phyloP scores from a whole-genome alignment of 2,329 filamentous ascomycete species.

The Emmonsiellopsis sp. region DNA sequence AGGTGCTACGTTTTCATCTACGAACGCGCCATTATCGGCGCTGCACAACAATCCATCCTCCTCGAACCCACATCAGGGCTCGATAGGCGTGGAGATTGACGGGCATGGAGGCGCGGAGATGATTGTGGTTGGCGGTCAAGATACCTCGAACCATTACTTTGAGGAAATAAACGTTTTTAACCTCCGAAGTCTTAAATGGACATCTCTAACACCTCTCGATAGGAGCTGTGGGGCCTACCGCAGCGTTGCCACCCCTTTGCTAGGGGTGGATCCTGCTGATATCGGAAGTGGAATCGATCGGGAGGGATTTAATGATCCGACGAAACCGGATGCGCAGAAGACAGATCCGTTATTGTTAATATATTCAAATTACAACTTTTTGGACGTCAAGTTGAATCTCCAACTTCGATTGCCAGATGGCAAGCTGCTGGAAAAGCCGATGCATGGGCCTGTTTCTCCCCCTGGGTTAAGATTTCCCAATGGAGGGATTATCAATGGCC shows the following conservation, averaged over 20 bases:
- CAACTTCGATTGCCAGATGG: conserved; percentile 82
- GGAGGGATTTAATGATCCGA: conserved; percentile 28
- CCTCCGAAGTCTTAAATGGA: conserved; percentile 89
- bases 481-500: conserved; percentile 86
- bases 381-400: conserved; percentile 91
- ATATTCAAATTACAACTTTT: conserved; percentile 98
- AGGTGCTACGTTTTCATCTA: conserved; percentile 74
- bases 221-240: conserved; percentile 94
- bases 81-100: conserved; percentile 80
- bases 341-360: conserved; percentile 67
- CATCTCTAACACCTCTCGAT: conserved; percentile 73
- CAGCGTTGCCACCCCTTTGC: conserved; percentile 80
- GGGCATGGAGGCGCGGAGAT: conserved; percentile 90
- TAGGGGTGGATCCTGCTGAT: conserved; percentile 34
- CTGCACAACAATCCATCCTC: conserved; percentile 82
- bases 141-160: conserved; percentile 97
- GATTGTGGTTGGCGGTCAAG: conserved; percentile 93
- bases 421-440: conserved; percentile 72
- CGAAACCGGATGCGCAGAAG: conserved; percentile 18
- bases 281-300: conserved; percentile 31
- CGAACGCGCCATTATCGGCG: conserved; percentile 72
- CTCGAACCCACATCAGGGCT: conserved; percentile 74
- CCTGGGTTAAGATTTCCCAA: conserved; percentile 93
- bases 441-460: conserved; percentile 72
- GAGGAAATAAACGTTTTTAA: conserved; percentile 99